A percentile compares a stretch with the other conserved stretches of the same genome.
Conservation (phyloP, 495 filamentous ascomycete genomes). For the Lophiotrema nucula region DNA sequence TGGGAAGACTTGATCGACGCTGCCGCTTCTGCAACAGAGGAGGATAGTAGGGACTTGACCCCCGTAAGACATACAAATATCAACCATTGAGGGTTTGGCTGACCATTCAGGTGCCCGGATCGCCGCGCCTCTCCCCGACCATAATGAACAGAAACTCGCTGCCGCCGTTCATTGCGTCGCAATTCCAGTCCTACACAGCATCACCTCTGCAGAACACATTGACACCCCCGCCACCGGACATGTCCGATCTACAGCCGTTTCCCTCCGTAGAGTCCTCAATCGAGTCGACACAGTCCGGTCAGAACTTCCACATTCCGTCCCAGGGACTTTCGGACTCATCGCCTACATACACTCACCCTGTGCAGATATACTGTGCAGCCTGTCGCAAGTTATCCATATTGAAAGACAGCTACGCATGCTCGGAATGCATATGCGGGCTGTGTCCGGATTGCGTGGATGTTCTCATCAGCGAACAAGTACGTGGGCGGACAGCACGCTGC, state of each 20-base stretch:
- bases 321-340: slow-evolving; percentile 49
- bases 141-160: slow-evolving; percentile 71
- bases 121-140: slow-evolving; percentile 61
- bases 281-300: slow-evolving; percentile 55
- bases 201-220: slow-evolving; percentile 84
- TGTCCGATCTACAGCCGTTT: slow-evolving; percentile 66
- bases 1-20: slow-evolving; percentile 96
- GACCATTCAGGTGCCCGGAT: slow-evolving; percentile 51
- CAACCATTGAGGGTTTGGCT: neutral
- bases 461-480: slow-evolving; percentile 57
- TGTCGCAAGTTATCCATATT: slow-evolving; percentile 72
- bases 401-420: slow-evolving; percentile 83
- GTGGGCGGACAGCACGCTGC: slow-evolving; percentile 57
- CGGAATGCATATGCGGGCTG: slow-evolving; percentile 89
- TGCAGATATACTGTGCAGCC: slow-evolving; percentile 85
- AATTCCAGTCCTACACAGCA: slow-evolving; percentile 74
- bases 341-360: slow-evolving; percentile 57
- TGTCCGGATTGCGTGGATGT: slow-evolving; percentile 82
- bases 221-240: slow-evolving; percentile 68
- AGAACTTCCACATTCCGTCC: slow-evolving; percentile 64
- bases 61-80: slow-evolving; percentile 54
- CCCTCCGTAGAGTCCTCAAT: slow-evolving; percentile 76
- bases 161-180: slow-evolving; percentile 62
- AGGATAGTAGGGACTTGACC: slow-evolving; percentile 81
- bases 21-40: slow-evolving; percentile 85